phyloP scores from a whole-genome alignment of 768 basidiomycete species.

The Amyloporia xantha region DNA sequence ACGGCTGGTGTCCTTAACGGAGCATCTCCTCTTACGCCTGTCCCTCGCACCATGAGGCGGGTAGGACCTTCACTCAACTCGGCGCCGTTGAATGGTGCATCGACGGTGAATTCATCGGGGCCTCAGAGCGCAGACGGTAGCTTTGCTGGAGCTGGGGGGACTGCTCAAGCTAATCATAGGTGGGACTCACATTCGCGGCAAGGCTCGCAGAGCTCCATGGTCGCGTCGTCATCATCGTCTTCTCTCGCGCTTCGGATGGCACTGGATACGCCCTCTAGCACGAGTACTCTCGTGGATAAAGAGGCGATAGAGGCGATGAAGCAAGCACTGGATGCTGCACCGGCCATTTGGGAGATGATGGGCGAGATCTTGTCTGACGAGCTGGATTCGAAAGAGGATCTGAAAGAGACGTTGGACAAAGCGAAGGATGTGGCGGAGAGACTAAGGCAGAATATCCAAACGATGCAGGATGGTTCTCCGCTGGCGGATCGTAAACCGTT shows the following conservation, averaged over 20 bases:
- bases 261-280: conserved; percentile 45
- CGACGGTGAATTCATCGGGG: conserved; percentile 1
- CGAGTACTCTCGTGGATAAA: conserved; percentile 65
- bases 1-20: conserved; percentile 33
- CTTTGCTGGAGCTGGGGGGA: background rate
- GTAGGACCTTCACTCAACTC: conserved; percentile 12
- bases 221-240: conserved; percentile 35
- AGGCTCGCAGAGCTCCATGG: conserved; percentile 36
- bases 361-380: conserved; percentile 55
- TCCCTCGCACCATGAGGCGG: conserved; percentile 21
- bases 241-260: conserved; percentile 31
- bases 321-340: conserved; percentile 71
- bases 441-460: conserved; percentile 51
- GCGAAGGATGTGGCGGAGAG: conserved; percentile 62
- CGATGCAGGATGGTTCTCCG: conserved; percentile 46
- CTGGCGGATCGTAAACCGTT: conserved; percentile 52
- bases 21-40: conserved; percentile 21
- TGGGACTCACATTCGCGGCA: conserved; percentile 35
- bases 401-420: conserved; percentile 47
- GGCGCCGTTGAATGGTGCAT: background rate
- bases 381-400: conserved; percentile 38
- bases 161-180: conserved; percentile 20
- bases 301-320: conserved; percentile 77
- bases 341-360: conserved; percentile 76
- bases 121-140: background rate